Conservation (phyloP, 176 grass and related monocot genomes). For the Oryza glaberrima region DNA sequence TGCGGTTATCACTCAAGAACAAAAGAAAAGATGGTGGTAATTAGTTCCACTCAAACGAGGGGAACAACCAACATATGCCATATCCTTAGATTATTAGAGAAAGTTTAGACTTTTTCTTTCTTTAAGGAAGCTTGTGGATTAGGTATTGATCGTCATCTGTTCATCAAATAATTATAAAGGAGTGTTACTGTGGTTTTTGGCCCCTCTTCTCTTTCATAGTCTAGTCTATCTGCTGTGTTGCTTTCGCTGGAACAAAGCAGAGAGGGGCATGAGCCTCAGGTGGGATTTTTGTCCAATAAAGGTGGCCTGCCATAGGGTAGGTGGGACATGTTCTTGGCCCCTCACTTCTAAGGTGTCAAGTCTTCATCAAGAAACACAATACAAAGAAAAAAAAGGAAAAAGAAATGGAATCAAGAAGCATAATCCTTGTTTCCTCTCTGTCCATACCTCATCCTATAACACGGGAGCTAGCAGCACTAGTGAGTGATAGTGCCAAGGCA, state of each 20-base stretch:
- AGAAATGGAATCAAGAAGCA: conserved; percentile 36
- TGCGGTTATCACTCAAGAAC: background rate
- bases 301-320: background rate
- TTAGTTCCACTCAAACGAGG: background rate
- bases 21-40: background rate
- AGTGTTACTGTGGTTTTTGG: conserved; percentile 5
- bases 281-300: conserved; percentile 41
- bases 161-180: conserved; percentile 28
- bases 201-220: conserved; percentile 9
- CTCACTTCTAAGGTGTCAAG: conserved; percentile 19
- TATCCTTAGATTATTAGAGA: conserved; percentile 23
- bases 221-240: conserved; percentile 15
- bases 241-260: conserved; percentile 40
- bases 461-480: conserved; percentile 29
- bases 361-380: conserved; percentile 32
- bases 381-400: conserved; percentile 15
- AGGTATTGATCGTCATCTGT: conserved; percentile 29
- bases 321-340: background rate
- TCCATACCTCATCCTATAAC: conserved; percentile 33
- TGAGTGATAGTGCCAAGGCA: conserved; percentile 36
- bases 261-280: conserved; percentile 42
- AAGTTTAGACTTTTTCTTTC: conserved; percentile 2
- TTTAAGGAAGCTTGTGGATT: conserved; percentile 22
- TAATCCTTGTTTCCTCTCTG: conserved; percentile 31
- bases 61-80: background rate